Evolutionary conservation across 345 rosid species (phyloP), one percentile per base, ranked within the genome.

Genomic region (Salix udensis): DNA sequence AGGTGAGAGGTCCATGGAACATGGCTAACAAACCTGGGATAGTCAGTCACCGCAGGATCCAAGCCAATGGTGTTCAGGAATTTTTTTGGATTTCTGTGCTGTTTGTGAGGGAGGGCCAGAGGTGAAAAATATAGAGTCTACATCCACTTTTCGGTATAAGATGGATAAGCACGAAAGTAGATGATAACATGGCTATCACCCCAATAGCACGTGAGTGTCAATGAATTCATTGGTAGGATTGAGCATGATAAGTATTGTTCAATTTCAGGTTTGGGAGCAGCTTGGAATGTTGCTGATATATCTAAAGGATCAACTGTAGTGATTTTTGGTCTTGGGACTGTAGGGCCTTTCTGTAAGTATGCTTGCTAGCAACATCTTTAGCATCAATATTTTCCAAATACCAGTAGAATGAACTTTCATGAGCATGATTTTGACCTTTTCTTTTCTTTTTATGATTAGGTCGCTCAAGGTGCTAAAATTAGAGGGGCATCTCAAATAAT

Each of bases 231-330:
- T 28, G 5, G 9, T 31, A 10, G 53, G 12, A 12, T 40, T 48
- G 13, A 30, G 34, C 40, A 10, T 48, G 39, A 74, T 28, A 74
- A 16, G 1, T 65, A 72, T 26, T 31, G 66, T 66, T 44, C 30
- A 14, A 72, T 60, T 77, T 48, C 70, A 93, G 98, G 98, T 74
- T 85, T 95, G 82, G 98, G 98, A 67, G 98, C 98, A 3, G 98
- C 98, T 44, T 95, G 98, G 98, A 95, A 95, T 78, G 98, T 95
- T 60, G 98, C 98, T 37, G 72, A 91, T 75, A 76, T 95, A 84
- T 85, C 87, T 2, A 50, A 87, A 86, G 96, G 97, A 85, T 89
- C 97, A 34, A 89, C 86, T 15, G 97, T 93, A 55, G 97, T 79
- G 55, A 89, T 95, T 74, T 95, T 93, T 68, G 98, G 98, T 62